Evolutionary conservation across 768 basidiomycete genomes (phyloP).

Genomic region (Lyophyllum atratum): DNA sequence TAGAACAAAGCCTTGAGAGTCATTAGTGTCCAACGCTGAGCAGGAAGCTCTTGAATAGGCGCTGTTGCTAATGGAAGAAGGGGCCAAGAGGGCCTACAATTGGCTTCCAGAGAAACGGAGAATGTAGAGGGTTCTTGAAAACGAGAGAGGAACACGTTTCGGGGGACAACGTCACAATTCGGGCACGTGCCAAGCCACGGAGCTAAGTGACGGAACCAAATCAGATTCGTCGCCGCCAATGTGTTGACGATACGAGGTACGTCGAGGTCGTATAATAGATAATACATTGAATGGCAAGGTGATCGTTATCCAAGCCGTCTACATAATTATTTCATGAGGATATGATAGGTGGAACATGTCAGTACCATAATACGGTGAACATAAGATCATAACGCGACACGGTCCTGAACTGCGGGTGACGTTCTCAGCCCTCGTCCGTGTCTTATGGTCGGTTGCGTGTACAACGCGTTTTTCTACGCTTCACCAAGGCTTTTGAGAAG

Average conservation of each 20-base stretch:
- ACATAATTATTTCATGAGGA: neutral
- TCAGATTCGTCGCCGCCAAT: too few relatives aligned
- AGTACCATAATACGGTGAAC: neutral
- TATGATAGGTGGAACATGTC: neutral
- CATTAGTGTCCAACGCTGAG: constrained; percentile 39
- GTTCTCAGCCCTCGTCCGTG: neutral
- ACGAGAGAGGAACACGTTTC: neutral
- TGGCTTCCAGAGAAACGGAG: neutral
- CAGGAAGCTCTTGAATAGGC: neutral
- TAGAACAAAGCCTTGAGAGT: constrained; percentile 71
- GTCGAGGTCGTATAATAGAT: neutral
- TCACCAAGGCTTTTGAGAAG: constrained; percentile 34
- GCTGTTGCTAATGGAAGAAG: constrained; percentile 8
- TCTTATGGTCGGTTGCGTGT: constrained; percentile 1
- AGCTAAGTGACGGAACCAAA: neutral
- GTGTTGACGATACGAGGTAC: too few relatives aligned
- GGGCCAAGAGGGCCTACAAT: neutral
- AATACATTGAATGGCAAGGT: neutral
- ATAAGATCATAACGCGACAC: neutral
- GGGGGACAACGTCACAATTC: neutral
- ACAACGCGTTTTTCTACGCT: constrained; percentile 16
- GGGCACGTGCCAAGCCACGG: neutral
- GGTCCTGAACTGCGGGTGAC: neutral
- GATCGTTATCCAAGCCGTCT: neutral
- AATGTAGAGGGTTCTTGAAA: neutral